phyloP scores from a whole-genome alignment of 2,329 filamentous ascomycete species.

The Leptoxyphium fumago region DNA sequence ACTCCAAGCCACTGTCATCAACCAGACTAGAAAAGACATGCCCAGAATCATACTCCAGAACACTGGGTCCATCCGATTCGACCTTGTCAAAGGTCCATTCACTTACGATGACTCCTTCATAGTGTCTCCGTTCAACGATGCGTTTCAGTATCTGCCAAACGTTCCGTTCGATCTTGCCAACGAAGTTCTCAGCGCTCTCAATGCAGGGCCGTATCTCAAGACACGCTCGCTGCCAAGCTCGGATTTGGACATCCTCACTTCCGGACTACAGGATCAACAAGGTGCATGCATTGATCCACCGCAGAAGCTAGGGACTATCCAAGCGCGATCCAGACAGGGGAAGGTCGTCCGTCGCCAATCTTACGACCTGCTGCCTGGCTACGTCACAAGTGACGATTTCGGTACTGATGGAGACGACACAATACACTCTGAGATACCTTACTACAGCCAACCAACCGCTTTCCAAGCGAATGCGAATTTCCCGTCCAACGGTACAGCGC shows the following conservation, averaged over 20 bases:
- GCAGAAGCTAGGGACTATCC: constrained; percentile 15
- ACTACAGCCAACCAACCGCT: constrained; percentile 35
- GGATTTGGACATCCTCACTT: constrained; percentile 22
- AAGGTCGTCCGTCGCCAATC: constrained; percentile 37
- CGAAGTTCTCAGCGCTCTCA: constrained; percentile 28
- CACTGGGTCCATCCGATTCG: constrained; percentile 46
- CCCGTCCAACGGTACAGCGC: constrained; percentile 26
- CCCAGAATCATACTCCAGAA: constrained; percentile 46
- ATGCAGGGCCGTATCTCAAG: constrained; percentile 26
- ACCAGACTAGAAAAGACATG: constrained; percentile 33
- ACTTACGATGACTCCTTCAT: constrained; percentile 41
- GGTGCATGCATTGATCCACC: constrained; percentile 38
- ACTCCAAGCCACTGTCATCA: constrained; percentile 38
- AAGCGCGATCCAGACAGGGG: constrained; percentile 20
- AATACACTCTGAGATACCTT: constrained; percentile 32
- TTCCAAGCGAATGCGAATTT: constrained; percentile 37
- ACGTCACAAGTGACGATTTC: constrained; percentile 43
- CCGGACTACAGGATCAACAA: constrained; percentile 17
- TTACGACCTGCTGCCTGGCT: constrained; percentile 31
- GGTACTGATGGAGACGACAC: constrained; percentile 44
- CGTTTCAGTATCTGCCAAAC: constrained; percentile 39
- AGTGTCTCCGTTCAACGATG: constrained; percentile 40
- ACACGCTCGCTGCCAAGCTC: constrained; percentile 19
- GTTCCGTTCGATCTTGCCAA: constrained; percentile 36
- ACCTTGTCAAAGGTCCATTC: constrained; percentile 48